A percentile compares a stretch with the other conserved stretches of the same genome.
Evolutionary conservation across 371 early-diverging fungal species (phyloP).

Genomic region (Rhizopus sp.): DNA sequence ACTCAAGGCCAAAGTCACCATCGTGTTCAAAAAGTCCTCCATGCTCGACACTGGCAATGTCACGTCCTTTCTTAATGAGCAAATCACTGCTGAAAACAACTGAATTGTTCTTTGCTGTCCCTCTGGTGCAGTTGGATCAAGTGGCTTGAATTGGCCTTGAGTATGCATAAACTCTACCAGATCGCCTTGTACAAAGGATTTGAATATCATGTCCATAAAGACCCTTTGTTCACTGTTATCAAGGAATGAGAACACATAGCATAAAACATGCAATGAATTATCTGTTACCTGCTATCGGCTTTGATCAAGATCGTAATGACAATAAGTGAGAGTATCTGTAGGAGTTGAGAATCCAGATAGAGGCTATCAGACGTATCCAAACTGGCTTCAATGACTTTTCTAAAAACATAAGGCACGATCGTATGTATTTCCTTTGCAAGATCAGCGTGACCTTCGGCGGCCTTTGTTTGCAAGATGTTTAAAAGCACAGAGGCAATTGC

Average conservation of each 20-base stretch:
- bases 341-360: conserved; percentile 30
- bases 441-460: conserved; percentile 44
- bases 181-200: conserved; percentile 50
- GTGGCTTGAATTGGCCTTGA: conserved; percentile 12
- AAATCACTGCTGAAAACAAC: conserved; percentile 57
- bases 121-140: not conserved
- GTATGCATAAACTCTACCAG: conserved; percentile 22
- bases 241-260: not conserved
- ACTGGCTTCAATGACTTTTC: conserved; percentile 48
- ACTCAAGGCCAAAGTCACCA: conserved; percentile 50
- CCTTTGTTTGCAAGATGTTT: conserved; percentile 45
- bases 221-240: conserved; percentile 37
- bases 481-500: conserved; percentile 12
- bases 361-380: conserved; percentile 23
- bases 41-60: conserved; percentile 52
- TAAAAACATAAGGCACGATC: conserved; percentile 50
- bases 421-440: conserved; percentile 46
- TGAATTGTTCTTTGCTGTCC: conserved; percentile 48
- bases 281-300: conserved; percentile 44
- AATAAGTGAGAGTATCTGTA: conserved; percentile 48
- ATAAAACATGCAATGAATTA: too few relatives aligned
- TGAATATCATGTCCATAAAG: conserved; percentile 51
- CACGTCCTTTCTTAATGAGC: conserved; percentile 60
- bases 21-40: conserved; percentile 46
- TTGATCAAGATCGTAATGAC: conserved; percentile 49